These are phyloP conservation scores for Citrus trifoliata DNA, from an alignment of 345 rosid species.

Conservation along the genomic window DNA sequence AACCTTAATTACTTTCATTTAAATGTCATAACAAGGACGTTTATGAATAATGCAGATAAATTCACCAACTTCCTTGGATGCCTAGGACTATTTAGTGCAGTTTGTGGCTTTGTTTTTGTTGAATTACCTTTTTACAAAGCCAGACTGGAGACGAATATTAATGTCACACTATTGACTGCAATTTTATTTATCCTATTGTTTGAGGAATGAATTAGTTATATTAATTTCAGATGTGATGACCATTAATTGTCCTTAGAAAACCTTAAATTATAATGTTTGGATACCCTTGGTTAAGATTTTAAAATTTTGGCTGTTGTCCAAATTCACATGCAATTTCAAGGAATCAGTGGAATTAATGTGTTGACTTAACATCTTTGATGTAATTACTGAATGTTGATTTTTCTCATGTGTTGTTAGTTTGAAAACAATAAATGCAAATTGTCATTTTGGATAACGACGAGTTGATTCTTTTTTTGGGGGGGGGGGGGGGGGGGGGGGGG, in stretches of 20 bases:
- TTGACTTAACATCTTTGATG: background rate
- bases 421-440: conserved; percentile 1
- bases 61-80: background rate
- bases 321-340: background rate
- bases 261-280: background rate
- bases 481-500: background rate
- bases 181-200: background rate
- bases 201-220: background rate
- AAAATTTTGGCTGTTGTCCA: background rate
- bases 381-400: background rate
- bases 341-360: background rate
- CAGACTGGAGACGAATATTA: background rate
- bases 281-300: background rate
- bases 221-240: background rate
- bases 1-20: background rate
- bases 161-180: background rate
- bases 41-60: background rate
- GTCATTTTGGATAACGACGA: background rate
- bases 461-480: background rate
- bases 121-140: background rate
- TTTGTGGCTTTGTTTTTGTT: background rate
- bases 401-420: background rate
- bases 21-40: background rate
- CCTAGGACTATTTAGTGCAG: background rate
- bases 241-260: background rate